Base-by-base conservation (phyloP, 2,329 filamentous ascomycete genomes). In the Pseudogymnoascus pannorum region DNA sequence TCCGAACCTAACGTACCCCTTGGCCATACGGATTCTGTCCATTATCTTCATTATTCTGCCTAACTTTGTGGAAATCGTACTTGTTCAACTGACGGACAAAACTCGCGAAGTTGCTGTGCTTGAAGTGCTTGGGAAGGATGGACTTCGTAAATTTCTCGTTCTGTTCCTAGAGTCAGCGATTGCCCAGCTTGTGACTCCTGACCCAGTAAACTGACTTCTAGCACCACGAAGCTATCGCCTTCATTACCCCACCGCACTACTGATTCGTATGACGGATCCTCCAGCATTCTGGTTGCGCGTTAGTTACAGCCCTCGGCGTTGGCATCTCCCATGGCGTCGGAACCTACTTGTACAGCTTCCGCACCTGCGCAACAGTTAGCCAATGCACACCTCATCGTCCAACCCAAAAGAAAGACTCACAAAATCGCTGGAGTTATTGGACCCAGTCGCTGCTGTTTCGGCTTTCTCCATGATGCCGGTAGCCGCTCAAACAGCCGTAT, bases 71-170 rank as follows among this genome's bases (percentile, higher is more conserved):
- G 69, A 99, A 99, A 72, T 96, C 92, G 75, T 96, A 97, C 74
- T 97, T 97, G 79, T 97, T 97, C 62, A 97, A 79, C 74, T 97
- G 92, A 57, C 92, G 88, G 62, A 97, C 92, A 72, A 97, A 97
- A 75, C 92, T 96, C 31, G 92, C 92, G 78, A 97, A 97, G 74
- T 97, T 97, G 82, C 91, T 96, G 77, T 97, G 94, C 76, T 99
- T 99, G 81, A 99, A 99, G 71, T 97, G 92, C 73, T 97, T 97
- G 2, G 94, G 94, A 14, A 99, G 84, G 69, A 99, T 96, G 38
- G 90, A 89, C 74, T 97, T 96, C 20, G 94, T 97, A 72, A 99
- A 99, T 75, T 96, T 96, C 74, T 97, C 93, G 75, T 95, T 96
- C 93, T 97, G 73, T 24, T 63, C 59, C 57, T 36, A 61, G 61